phyloP scores from a whole-genome alignment of 2,329 filamentous ascomycete species.

The Apiospora phragmitis region DNA sequence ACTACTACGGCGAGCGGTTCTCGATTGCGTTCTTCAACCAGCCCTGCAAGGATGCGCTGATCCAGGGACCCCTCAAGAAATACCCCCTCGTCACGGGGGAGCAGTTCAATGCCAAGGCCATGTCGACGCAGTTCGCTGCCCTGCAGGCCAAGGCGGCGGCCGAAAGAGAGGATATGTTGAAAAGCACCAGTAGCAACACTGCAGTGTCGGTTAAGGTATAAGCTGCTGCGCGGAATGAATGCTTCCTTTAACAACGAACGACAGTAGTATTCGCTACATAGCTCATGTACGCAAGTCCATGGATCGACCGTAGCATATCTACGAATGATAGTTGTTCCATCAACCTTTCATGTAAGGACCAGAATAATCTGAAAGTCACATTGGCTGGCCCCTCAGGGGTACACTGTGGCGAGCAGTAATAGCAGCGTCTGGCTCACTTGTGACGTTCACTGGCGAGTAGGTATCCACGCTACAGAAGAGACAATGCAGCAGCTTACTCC shows the following conservation, averaged over 20 bases:
- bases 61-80: conserved; percentile 60
- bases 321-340: too few relatives aligned
- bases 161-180: background rate
- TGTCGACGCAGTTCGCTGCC: conserved; percentile 20
- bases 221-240: background rate
- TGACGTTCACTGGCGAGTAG: too few relatives aligned
- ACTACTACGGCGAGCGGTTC: conserved; percentile 58
- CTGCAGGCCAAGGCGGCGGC: conserved; percentile 1
- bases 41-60: conserved; percentile 53
- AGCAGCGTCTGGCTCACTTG: too few relatives aligned
- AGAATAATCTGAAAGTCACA: too few relatives aligned
- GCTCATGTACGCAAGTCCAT: background rate
- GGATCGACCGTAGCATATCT: too few relatives aligned
- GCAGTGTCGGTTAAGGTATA: background rate
- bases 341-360: too few relatives aligned
- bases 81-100: conserved; percentile 59
- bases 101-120: conserved; percentile 57
- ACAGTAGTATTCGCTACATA: background rate
- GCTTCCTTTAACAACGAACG: background rate
- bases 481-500: too few relatives aligned
- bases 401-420: too few relatives aligned
- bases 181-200: background rate
- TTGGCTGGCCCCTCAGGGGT: too few relatives aligned
- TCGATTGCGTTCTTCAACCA: conserved; percentile 67
- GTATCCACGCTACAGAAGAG: too few relatives aligned